A percentile compares a stretch with the other conserved stretches of the same genome.
These are phyloP conservation scores for Ramalina peruviana DNA, from an alignment of 495 filamentous ascomycete species.

Conservation along the genomic window DNA sequence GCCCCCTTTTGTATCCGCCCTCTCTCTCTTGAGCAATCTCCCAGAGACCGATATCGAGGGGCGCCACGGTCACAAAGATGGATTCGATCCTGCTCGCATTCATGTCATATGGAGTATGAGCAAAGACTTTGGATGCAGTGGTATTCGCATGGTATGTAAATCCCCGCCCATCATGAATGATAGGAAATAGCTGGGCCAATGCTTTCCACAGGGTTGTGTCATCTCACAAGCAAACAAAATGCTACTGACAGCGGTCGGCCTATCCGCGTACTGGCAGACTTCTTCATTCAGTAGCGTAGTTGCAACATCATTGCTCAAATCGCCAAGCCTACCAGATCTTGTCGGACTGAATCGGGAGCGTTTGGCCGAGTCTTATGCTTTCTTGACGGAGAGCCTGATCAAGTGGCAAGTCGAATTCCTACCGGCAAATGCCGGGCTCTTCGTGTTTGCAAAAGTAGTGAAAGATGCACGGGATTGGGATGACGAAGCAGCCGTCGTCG, in stretches of 20 bases:
- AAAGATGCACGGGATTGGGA: constrained; percentile 1
- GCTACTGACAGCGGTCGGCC: constrained; percentile 1
- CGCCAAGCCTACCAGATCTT: constrained; percentile 5
- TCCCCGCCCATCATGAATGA: neutral
- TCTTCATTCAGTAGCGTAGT: constrained; percentile 8
- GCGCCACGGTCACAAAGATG: neutral
- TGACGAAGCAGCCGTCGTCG: constrained; percentile 10
- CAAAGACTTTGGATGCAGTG: constrained; percentile 32
- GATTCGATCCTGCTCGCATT: constrained; percentile 22
- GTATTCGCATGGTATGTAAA: constrained; percentile 21
- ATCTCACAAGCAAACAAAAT: constrained; percentile 5
- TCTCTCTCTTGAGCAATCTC: neutral
- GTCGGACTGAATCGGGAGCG: constrained; percentile 8
- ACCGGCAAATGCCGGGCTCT: constrained; percentile 14
- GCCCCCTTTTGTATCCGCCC: neutral
- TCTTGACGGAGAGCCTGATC: constrained; percentile 9
- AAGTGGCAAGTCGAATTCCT: constrained; percentile 11
- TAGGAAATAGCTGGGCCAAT: no score
- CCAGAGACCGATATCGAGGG: no score
- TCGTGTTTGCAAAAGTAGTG: constrained; percentile 14
- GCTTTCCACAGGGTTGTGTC: neutral
- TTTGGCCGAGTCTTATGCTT: constrained; percentile 9
- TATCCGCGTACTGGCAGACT: constrained; percentile 3
- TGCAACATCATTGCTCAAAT: constrained; percentile 7
- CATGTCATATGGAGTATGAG: constrained; percentile 30